Evolutionary conservation across 805 yeast species (phyloP).

Genomic region (Candida tibetensis): DNA sequence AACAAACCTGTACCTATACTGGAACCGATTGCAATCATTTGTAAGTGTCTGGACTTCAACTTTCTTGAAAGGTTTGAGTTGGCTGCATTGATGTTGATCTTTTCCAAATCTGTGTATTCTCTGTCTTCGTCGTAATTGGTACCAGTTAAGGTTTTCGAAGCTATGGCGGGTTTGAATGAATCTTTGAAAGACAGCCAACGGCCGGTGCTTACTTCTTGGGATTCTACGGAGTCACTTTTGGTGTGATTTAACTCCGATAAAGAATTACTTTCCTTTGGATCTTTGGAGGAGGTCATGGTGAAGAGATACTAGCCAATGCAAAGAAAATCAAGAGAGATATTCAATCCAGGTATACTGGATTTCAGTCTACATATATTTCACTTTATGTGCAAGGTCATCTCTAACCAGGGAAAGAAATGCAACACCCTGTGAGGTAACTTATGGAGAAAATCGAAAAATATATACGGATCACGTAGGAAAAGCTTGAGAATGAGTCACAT

Average conservation of each 20-base stretch:
- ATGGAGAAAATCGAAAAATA: neutral
- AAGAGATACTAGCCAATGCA: neutral
- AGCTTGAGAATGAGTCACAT: neutral
- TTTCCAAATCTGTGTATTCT: constrained; percentile 26
- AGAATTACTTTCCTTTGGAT: constrained; percentile 2
- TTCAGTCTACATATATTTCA: neutral
- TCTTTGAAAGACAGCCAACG: constrained; percentile 27
- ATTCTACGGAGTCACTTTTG: constrained; percentile 14
- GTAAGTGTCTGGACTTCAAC: constrained; percentile 48
- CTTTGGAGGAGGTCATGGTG: neutral
- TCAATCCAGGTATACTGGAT: neutral
- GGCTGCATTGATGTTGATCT: constrained; percentile 25
- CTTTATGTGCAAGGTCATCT: neutral
- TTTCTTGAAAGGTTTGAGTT: constrained; percentile 27
- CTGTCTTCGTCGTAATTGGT: constrained; percentile 16
- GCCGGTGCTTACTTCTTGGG: constrained; percentile 12
- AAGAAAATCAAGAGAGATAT: neutral
- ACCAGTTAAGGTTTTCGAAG: constrained; percentile 17
- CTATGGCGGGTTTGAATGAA: constrained; percentile 35
- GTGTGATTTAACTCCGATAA: constrained; percentile 10
- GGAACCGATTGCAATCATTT: constrained; percentile 71
- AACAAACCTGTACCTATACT: constrained; percentile 66
- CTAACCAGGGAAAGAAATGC: neutral
- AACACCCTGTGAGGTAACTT: neutral
- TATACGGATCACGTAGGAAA: neutral